A percentile compares a stretch with the other conserved stretches of the same genome.
phyloP scores from a whole-genome alignment of 1,284 basidiomycete genomes.

The Porogramme epimiltina region DNA sequence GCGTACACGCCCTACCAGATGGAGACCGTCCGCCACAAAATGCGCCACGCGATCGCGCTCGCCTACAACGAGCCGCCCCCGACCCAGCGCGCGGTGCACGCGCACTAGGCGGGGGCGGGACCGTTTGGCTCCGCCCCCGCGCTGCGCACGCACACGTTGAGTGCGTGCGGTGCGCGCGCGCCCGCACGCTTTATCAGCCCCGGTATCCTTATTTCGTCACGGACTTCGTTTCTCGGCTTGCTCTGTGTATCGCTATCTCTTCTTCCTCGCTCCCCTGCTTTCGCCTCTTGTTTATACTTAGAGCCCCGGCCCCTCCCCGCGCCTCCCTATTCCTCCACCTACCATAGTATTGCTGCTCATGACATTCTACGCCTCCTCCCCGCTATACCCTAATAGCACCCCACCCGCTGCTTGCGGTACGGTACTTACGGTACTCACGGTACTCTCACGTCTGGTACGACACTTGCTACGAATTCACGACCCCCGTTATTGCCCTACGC shows the following conservation, averaged over 20 bases:
- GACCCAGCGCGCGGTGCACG: not conserved
- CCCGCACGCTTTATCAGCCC: not conserved
- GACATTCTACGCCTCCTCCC: conserved; percentile 9
- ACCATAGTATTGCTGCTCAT: conserved; percentile 20
- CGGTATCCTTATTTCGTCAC: not conserved
- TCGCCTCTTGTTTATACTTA: not conserved
- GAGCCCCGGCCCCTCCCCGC: not conserved
- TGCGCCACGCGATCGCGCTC: conserved; percentile 47
- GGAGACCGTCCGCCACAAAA: conserved; percentile 46
- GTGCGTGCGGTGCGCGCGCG: not conserved
- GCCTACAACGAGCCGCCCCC: conserved; percentile 17
- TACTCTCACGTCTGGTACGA: conserved; percentile 8
- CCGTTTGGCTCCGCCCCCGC: no score
- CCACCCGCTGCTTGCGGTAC: no score
- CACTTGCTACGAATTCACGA: conserved; percentile 4
- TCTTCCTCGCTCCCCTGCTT: not conserved
- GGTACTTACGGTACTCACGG: conserved; percentile 14
- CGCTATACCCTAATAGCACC: conserved; percentile 18
- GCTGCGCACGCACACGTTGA: not conserved
- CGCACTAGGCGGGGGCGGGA: not conserved
- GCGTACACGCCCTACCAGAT: conserved; percentile 45
- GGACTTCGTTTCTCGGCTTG: not conserved
- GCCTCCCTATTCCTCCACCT: not conserved
- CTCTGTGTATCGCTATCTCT: not conserved
- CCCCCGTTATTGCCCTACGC: conserved; percentile 1